Evolutionary conservation across 1,284 basidiomycete genomes (phyloP).

Genomic region (Cryptococcus wingfieldii): DNA sequence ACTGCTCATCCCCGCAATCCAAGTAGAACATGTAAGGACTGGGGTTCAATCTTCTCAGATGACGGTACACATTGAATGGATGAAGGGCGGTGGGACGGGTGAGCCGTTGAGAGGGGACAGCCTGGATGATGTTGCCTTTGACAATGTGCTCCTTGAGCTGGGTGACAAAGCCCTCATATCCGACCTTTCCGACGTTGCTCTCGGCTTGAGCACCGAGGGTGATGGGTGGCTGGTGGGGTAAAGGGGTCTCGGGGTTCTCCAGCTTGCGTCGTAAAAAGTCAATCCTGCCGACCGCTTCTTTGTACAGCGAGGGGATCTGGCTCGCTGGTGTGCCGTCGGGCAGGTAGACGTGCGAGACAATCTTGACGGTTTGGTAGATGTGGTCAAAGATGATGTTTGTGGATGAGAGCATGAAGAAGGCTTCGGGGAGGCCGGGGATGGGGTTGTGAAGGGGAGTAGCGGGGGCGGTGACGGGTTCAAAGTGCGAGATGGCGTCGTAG

Average conservation of each 20-base stretch:
- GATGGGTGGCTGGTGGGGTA: conserved; percentile 54
- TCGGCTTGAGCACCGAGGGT: conserved; percentile 61
- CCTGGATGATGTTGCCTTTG: conserved; percentile 97
- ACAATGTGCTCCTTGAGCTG: conserved; percentile 89
- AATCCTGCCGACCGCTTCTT: conserved; percentile 73
- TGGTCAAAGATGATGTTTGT: conserved; percentile 96
- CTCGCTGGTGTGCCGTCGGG: conserved; percentile 52
- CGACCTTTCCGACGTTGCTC: conserved; percentile 89
- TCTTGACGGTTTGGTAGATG: conserved; percentile 88
- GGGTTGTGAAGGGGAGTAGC: conserved; percentile 64
- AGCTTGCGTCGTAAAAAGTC: conserved; percentile 67
- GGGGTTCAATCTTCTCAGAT: conserved; percentile 89
- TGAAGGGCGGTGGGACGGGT: conserved; percentile 80
- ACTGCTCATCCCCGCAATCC: conserved; percentile 84
- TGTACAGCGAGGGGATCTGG: conserved; percentile 73
- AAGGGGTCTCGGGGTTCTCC: conserved; percentile 56
- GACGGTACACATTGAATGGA: conserved; percentile 95
- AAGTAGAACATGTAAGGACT: conserved; percentile 99
- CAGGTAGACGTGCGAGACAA: conserved; percentile 91
- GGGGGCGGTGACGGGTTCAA: conserved; percentile 80
- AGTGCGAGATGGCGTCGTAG: conserved; percentile 94
- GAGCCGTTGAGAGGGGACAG: conserved; percentile 91
- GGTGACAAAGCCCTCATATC: conserved; percentile 91
- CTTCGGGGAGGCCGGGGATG: conserved; percentile 80
- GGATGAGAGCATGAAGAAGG: conserved; percentile 94